Base-by-base conservation (phyloP, 768 basidiomycete genomes). In the Galerina marginata region DNA sequence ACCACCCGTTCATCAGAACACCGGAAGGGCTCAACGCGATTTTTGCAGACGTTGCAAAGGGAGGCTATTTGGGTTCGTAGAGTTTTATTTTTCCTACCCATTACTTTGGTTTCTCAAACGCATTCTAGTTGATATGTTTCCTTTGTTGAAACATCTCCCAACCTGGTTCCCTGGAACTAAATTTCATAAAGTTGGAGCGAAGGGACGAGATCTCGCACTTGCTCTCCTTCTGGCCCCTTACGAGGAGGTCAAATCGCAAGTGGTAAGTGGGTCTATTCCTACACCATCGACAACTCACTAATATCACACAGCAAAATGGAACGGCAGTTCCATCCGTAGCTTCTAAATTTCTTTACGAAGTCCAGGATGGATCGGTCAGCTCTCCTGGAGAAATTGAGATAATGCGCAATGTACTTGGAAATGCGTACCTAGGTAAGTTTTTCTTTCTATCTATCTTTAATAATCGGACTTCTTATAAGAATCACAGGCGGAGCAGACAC, bases 401-500 rank as follows among this genome's bases (percentile, higher is more conserved):
- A n/a, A 58, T 47, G 38, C 48, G 57, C 6, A 58, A 58, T 37
- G 57, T 58, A 6, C 49, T 58, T 10, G 58, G 29, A 43, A 45
- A 54, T 20, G 54, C 54, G 12, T 56, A 48, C 48, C 54, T 46
- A 15, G 58, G 56, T 33, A 16, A 58, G 38, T n/a, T 23, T 49
- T 2, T 49, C 38, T 39, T 42, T 48, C 26, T 40, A 39, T 7
- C 42, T 6, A 4, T n/a, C 33, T 26, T 25, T 2, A 29, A 11
- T 14, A 2, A 4, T n/a, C 12, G 15, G 11, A 23, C 15, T 3
- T 14, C 16, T 46, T 29, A 10, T 43, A 46, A 25, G 40, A 4
- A 15, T 12, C 16, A 39, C 25, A 66, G 62, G 59, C 20, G 62
- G 60, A 14, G 60, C 60, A 11, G 62, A 66, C 23, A 66, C 65